Evolutionary conservation across 495 filamentous ascomycete genomes (phyloP).

Genomic region (Tetracladium setigerum): DNA sequence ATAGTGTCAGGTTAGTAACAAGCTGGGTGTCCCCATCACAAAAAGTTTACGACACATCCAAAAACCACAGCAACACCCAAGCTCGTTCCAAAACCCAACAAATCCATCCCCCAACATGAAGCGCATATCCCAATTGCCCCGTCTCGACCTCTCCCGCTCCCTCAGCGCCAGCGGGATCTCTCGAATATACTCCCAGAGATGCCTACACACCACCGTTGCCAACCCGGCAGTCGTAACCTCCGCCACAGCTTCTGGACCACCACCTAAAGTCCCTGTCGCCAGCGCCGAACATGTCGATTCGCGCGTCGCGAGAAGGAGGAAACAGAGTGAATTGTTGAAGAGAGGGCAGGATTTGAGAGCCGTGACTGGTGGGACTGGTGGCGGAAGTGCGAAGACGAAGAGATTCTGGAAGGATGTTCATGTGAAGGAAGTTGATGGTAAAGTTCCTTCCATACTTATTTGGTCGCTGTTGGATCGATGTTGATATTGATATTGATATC

Average conservation of each 20-base stretch:
- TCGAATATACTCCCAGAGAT: constrained; percentile 15
- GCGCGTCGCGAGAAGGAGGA: constrained; percentile 43
- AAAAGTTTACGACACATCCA: not conserved
- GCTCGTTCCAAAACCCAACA: not conserved
- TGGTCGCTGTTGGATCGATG: constrained; percentile 1
- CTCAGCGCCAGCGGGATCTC: constrained; percentile 7
- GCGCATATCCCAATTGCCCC: constrained; percentile 25
- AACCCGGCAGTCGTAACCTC: constrained; percentile 46
- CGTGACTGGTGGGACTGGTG: constrained; percentile 25
- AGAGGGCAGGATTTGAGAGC: constrained; percentile 36
- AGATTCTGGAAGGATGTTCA: constrained; percentile 80
- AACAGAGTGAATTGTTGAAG: constrained; percentile 45
- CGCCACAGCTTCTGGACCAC: constrained; percentile 75
- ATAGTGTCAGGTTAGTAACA: no score
- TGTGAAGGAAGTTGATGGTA: constrained; percentile 50
- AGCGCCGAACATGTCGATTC: constrained; percentile 40
- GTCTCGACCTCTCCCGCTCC: constrained; percentile 14
- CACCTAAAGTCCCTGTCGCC: constrained; percentile 66
- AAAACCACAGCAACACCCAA: not conserved
- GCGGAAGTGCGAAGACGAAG: constrained; percentile 45
- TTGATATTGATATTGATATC: not conserved
- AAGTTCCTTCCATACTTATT: not conserved
- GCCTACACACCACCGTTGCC: constrained; percentile 33
- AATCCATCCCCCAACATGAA: constrained; percentile 24
- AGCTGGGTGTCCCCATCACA: not conserved